Evolutionary conservation across 2,329 filamentous ascomycete genomes (phyloP), one percentile per base, ranked within the genome.

Genomic region (Alternaria atra): DNA sequence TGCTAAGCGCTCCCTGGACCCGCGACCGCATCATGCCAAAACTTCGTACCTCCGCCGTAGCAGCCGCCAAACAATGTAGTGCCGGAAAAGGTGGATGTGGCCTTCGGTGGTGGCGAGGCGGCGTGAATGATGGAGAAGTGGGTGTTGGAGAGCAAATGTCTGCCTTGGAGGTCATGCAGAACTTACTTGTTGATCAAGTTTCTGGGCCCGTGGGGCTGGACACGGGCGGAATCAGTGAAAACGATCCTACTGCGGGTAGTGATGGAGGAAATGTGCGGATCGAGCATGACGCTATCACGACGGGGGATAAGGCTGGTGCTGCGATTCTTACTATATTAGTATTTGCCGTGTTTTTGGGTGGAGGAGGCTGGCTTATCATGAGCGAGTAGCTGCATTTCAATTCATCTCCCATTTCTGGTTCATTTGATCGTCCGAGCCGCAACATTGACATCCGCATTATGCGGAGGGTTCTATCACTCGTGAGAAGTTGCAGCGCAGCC

Each of bases 281-380:
- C 27, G 55, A 61, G 10, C 68, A 68, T 52, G 58, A 73, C 17
- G 51, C 61, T 1, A 83, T 89, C 29, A 86, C 85, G 2, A 82
- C 82, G 0, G 87, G 83, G 6, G 91, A 93, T 69, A 86, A 81
- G 60, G 90, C 86, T 6, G 91, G 90, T 12, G 91, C 90, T 20
- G 86, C 85, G 4, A 84, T 93, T 57, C 63, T 87, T 46, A 93
- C 90, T 1, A 77, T 85, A 4, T 46, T 88, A 6, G 74, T 89
- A 4, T 73, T 91, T 1, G 68, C 83, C 1, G 78, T 82, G 3
- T 77, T 91, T 37, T 63, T 89, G 23, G 82, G 82, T 0, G 86
- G 86, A 7, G 81, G 80, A 20, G 82, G 80, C 74, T 85, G 84
- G 79, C 83, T 86, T 80, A 76, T 83, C 8, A 62, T 56, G 34